Conservation (phyloP, 2,329 filamentous ascomycete genomes). For the Paraconiothyrium sp. region DNA sequence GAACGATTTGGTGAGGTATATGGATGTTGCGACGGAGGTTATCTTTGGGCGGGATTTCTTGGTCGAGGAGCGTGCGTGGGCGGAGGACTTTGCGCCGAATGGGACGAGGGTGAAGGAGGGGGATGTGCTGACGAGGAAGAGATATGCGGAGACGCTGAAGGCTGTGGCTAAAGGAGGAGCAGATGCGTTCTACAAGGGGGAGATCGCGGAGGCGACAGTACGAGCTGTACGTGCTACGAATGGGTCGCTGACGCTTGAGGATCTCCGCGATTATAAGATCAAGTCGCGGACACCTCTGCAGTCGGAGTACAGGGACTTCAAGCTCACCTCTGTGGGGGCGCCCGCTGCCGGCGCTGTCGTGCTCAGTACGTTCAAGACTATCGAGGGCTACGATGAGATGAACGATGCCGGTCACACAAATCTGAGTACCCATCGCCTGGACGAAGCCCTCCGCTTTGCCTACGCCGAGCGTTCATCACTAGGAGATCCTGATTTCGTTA, state of each 20-base stretch:
- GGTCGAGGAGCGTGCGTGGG: constrained; percentile 78
- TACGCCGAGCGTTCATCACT: constrained; percentile 79
- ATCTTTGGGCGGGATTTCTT: constrained; percentile 64
- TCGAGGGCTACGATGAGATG: constrained; percentile 77
- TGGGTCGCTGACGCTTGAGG: constrained; percentile 83
- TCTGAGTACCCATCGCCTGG: constrained; percentile 80
- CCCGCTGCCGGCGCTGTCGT: constrained; percentile 82
- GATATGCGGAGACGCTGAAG: constrained; percentile 82
- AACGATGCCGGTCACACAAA: constrained; percentile 66
- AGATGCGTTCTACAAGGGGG: constrained; percentile 76
- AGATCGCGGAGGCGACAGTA: constrained; percentile 78
- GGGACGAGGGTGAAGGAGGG: constrained; percentile 76
- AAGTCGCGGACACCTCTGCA: constrained; percentile 68
- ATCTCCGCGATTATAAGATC: constrained; percentile 77
- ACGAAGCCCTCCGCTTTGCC: constrained; percentile 88
- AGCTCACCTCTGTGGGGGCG: constrained; percentile 73
- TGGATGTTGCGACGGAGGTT: constrained; percentile 55
- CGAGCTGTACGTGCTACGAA: constrained; percentile 71
- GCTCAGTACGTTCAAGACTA: constrained; percentile 79
- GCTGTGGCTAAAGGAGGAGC: constrained; percentile 77
- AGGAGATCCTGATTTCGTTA: constrained; percentile 81
- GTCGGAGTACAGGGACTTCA: constrained; percentile 69
- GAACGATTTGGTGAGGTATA: constrained; percentile 69
- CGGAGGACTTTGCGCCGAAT: constrained; percentile 86
- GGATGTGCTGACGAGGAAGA: constrained; percentile 81